Percentiles rank a stretch among this genome's conserved stretches.
phyloP scores from a whole-genome alignment of 148 eudicot species.

The Vaccinium corymbosum region DNA sequence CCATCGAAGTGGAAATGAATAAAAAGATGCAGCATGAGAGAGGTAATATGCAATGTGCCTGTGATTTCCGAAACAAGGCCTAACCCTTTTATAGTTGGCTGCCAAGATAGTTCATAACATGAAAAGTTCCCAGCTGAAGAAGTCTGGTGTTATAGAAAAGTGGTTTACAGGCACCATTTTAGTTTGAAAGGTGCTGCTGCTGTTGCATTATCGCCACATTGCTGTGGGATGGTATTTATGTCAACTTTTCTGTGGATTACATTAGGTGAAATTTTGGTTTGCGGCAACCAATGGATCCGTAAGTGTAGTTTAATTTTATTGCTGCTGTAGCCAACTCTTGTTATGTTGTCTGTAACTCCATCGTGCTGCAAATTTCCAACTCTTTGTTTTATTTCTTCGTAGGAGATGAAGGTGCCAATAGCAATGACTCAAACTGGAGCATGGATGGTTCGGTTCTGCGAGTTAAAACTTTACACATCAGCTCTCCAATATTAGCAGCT shows the following conservation, averaged over 20 bases:
- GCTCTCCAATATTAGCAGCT: conserved; percentile 98
- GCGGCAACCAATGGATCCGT: background rate
- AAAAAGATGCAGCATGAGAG: background rate
- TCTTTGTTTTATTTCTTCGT: conserved; percentile 11
- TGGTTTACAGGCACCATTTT: background rate
- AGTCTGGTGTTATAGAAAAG: background rate
- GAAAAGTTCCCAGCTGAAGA: background rate
- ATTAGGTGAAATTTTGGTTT: background rate
- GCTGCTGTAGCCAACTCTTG: conserved; percentile 1
- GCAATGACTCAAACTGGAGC: conserved; percentile 76
- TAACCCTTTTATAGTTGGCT: background rate
- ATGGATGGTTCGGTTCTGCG: conserved; percentile 69
- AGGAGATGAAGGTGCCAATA: conserved; percentile 83
- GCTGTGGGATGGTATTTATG: background rate
- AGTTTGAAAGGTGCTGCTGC: background rate
- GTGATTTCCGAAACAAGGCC: background rate
- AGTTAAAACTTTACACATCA: conserved; percentile 77
- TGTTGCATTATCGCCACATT: background rate
- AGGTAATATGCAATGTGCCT: background rate
- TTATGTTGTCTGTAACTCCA: too few relatives aligned
- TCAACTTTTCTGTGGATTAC: background rate
- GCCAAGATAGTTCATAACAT: background rate
- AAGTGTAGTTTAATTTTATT: background rate
- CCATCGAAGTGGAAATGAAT: background rate
- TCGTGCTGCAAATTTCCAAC: background rate